Evolutionary conservation across 2,329 filamentous ascomycete genomes (phyloP), one percentile per base, ranked within the genome.

Genomic region (Leptosphaerulina australis): DNA sequence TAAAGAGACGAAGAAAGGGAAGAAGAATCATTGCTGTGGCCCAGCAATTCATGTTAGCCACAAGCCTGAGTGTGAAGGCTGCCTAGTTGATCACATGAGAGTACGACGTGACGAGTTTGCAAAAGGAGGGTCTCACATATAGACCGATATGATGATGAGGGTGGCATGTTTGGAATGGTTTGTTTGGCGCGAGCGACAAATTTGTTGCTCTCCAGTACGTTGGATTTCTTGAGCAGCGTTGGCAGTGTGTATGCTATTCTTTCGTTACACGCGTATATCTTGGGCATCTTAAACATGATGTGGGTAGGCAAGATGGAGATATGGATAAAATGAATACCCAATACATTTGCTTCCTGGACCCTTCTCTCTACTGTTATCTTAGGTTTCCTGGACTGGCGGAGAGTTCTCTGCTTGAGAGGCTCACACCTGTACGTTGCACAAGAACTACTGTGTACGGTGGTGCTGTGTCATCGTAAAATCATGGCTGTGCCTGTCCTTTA

Each of bases 241-340:
- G 11, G 30, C 18, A 20, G 12, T 33, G 14, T n/a, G 35, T 40
- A 9, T 34, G 37, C 38, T 28, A 17, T 44, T 50, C 39, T 50
- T 29, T 50, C 39, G 29, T 50, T 50, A 34, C 21, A 17, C 22
- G 28, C 35, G 39, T 35, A 40, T 22, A 44, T 35, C 18, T 38
- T 20, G 28, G 34, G 34, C 38, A 26, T 21, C n/a, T 28, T 20
- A 30, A 15, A 33, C 33, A 28, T 28, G 14, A 26, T 6, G 39
- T 12, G 15, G 31, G 28, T 30, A 10, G 39, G n/a, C 20, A 44
- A 31, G 22, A 35, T 6, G 33, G 33, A 5, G 28, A 41, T 36
- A 35, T 39, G 29, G 35, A 41, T 35, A 51, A 37, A 41, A 36
- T 40, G 36, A 51, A 51, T 37, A 51, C 41, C 48, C 36, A 41